Evolutionary conservation across 768 basidiomycete species (phyloP).

Genomic region (Clavaria fumosa): DNA sequence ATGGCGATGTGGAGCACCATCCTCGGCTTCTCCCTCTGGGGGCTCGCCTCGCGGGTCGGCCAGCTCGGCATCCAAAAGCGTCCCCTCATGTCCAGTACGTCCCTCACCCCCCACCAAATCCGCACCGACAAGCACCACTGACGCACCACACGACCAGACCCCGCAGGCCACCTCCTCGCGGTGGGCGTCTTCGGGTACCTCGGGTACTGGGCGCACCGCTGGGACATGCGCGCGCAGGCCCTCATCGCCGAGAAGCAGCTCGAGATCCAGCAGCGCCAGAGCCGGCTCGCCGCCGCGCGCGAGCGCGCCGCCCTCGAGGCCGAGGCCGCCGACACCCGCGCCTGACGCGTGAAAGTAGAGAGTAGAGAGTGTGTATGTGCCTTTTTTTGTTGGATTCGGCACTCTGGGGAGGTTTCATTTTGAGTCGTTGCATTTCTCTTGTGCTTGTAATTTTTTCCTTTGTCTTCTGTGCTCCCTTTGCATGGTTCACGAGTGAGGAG

Average conservation of each 20-base stretch:
- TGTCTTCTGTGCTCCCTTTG: no score
- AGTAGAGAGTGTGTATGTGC: no score
- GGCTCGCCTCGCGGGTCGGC: conserved; percentile 69
- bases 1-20: no score
- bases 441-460: no score
- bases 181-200: conserved; percentile 55
- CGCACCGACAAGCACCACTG: neutral
- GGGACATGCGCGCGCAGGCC: conserved; percentile 46
- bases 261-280: conserved; percentile 40
- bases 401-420: no score
- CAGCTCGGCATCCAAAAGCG: conserved; percentile 78
- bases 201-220: conserved; percentile 62
- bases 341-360: no score
- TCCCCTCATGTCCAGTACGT: conserved; percentile 68
- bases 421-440: no score
- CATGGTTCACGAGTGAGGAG: no score
- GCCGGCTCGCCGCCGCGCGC: no score
- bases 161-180: conserved; percentile 51
- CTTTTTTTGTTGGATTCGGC: no score
- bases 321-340: conserved; percentile 18
- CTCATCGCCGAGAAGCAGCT: conserved; percentile 49
- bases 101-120: neutral
- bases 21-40: conserved; percentile 73
- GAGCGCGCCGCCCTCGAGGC: no score
- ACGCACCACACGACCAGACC: conserved; percentile 31